Base-by-base conservation (phyloP, 2,329 filamentous ascomycete genomes). In the Emmonsiellopsis sp. region DNA sequence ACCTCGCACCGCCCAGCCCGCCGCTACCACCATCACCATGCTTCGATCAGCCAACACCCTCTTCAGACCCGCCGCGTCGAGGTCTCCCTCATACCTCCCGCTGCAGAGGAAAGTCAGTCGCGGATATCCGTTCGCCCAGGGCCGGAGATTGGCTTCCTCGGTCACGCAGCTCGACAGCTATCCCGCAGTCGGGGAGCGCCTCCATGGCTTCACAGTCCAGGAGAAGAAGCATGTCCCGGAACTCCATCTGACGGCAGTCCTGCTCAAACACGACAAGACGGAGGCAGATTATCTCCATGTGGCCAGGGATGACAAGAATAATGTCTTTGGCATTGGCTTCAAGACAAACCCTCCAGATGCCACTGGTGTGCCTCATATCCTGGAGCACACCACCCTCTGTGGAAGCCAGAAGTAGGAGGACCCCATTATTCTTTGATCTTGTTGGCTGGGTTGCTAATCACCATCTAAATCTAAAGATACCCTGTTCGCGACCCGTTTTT, bases 401-500 rank as follows among this genome's bases (percentile, higher is more conserved):
- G 93, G 93, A 21, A 97, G 92, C 66, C 78, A 95, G 68, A 95
- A 94, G 85, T 95, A 73, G 63, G 74, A 55, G 9, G n/a, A 33
- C 45, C 36, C 40, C 17, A 50, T 43, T 14, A n/a, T 11, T 40
- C 33, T 34, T 45, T n/a, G 46, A 44, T 40, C 6, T 53, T 7
- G 36, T 33, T 27, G 32, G n/a, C 17, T n/a, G 33, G 17, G 31
- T 32, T 43, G 42, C 56, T 63, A 43, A 64, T 56, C 13, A 9
- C 56, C 46, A 61, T 17, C 3, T 6, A 10, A 9, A 53, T 31
- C 45, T 54, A 50, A 66, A 92, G 88, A 69, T 95, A 91, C 67
- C 93, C 93, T n/a, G 92, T 98, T 55, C 88, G 93, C 57, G 93
- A 98, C 65, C 93, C 93, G 0, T 98, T 98, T 77, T 98, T 98